Evolutionary conservation across 1,284 basidiomycete genomes (phyloP).

Genomic region (Phenoliferia sp.): DNA sequence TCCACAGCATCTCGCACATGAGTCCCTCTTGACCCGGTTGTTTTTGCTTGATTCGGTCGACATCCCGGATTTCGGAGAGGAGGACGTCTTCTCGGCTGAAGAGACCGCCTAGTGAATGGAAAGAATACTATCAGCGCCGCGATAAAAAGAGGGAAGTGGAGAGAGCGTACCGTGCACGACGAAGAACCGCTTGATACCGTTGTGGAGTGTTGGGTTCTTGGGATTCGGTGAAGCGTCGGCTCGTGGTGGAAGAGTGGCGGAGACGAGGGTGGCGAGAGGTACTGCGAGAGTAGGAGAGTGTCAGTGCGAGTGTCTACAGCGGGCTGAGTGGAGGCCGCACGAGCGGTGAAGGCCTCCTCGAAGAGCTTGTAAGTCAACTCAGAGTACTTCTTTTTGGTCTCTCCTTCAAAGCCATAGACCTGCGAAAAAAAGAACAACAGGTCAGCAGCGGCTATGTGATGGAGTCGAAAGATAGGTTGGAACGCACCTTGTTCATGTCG

Average conservation of each 20-base stretch:
- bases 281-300: constrained; percentile 49
- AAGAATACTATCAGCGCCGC: neutral
- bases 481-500: constrained; percentile 60
- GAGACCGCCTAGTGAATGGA: constrained; percentile 56
- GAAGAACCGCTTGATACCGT: constrained; percentile 84
- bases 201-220: constrained; percentile 61
- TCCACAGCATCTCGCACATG: constrained; percentile 77
- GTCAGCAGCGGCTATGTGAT: neutral
- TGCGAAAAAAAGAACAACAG: constrained; percentile 50
- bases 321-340: constrained; percentile 50
- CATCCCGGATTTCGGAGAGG: constrained; percentile 82
- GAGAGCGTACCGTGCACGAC: constrained; percentile 66
- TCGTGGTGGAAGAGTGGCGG: constrained; percentile 60
- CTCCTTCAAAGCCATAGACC: constrained; percentile 92
- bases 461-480: neutral
- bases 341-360: constrained; percentile 80
- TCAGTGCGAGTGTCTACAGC: neutral
- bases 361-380: constrained; percentile 82
- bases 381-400: constrained; percentile 91
- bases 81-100: constrained; percentile 93
- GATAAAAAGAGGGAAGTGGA: neutral
- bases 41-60: constrained; percentile 69
- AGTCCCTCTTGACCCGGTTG: constrained; percentile 94
- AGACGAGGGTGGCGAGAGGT: constrained; percentile 82
- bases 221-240: constrained; percentile 44